Percentiles rank a stretch among this genome's conserved stretches.
These are phyloP conservation scores for Gossypium anomalum DNA, from an alignment of 345 rosid genomes.

Conservation along the genomic window DNA sequence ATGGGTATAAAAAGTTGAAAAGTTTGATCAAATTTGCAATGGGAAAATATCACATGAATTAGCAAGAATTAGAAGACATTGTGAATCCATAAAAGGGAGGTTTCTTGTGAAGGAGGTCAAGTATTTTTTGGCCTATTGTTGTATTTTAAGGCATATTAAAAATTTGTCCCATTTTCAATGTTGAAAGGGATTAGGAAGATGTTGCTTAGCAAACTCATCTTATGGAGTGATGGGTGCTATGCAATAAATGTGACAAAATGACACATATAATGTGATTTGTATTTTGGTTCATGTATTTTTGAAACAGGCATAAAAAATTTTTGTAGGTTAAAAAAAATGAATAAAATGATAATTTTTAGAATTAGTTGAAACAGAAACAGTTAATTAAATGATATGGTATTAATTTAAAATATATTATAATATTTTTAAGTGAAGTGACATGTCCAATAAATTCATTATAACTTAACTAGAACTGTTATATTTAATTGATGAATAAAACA, in stretches of 20 bases:
- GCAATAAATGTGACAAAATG: constrained; percentile 5
- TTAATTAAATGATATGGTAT: too few species aligned
- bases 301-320: too few species aligned
- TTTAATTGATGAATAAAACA: too few species aligned
- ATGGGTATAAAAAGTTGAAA: neutral
- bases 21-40: neutral
- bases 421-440: too few species aligned
- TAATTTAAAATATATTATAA: too few species aligned
- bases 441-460: too few species aligned
- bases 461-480: too few species aligned
- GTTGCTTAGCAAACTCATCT: neutral
- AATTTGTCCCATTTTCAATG: neutral
- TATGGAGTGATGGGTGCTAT: neutral
- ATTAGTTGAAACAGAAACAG: too few species aligned
- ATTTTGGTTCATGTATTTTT: too few species aligned
- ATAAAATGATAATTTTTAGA: too few species aligned
- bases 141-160: neutral
- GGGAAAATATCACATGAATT: neutral
- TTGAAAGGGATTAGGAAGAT: neutral
- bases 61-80: neutral
- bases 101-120: neutral
- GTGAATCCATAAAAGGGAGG: neutral
- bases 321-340: too few species aligned
- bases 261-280: neutral
- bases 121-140: too few species aligned